Conservation (phyloP, 1,284 basidiomycete species). For the Hemileccinum hortonii region DNA sequence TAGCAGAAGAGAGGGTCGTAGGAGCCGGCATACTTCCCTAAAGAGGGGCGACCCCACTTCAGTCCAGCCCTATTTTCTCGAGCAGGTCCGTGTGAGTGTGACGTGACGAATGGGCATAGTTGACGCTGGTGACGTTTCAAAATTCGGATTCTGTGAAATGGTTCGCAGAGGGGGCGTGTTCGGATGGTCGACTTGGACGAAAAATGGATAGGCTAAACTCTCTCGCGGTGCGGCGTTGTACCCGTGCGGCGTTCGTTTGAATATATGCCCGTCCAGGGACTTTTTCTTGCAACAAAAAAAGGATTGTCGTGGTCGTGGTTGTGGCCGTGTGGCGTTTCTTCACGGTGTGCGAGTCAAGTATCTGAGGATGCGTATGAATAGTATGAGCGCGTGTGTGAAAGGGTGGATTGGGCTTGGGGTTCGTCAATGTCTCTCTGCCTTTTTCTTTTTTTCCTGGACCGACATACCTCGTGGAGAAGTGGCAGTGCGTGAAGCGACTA, state of each 20-base stretch:
- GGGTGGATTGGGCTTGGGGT: too few relatives aligned
- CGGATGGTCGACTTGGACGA: neutral
- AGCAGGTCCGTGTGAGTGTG: constrained; percentile 10
- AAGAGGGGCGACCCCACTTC: too few relatives aligned
- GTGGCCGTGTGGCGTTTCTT: neutral
- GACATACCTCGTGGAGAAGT: too few relatives aligned
- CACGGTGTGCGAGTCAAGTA: neutral
- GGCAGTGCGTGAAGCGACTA: too few relatives aligned
- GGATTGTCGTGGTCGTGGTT: neutral
- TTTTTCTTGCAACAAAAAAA: neutral
- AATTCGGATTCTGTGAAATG: neutral
- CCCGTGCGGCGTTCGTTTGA: neutral
- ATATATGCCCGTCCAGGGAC: neutral
- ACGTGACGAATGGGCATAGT: neutral
- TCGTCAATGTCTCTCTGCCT: too few relatives aligned
- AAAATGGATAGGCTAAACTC: neutral
- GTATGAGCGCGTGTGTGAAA: too few relatives aligned
- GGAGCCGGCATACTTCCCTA: too few relatives aligned
- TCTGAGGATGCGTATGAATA: neutral
- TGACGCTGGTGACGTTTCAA: constrained; percentile 12
- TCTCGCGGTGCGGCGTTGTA: neutral
- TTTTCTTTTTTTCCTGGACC: too few relatives aligned
- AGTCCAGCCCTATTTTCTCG: neutral
- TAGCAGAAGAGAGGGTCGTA: neutral
- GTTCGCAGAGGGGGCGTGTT: constrained; percentile 14